Percentiles rank a stretch among this genome's conserved stretches.
Conservation (phyloP, 2,329 filamentous ascomycete genomes). For the Chaetothyriales sp. region DNA sequence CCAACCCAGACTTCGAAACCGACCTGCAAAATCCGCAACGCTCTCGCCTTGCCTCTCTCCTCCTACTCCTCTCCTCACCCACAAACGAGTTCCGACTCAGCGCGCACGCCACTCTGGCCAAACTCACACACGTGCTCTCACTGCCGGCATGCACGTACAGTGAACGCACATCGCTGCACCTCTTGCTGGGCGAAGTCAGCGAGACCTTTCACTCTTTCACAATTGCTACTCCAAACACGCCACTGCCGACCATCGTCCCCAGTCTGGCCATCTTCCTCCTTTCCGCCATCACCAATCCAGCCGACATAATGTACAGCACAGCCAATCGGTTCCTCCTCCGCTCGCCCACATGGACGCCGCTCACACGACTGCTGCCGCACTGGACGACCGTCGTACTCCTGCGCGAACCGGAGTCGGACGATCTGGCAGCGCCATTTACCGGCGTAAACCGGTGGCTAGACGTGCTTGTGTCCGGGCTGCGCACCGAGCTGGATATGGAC, state of each 20-base stretch:
- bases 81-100: conserved; percentile 67
- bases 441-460: conserved; percentile 38
- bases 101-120: conserved; percentile 55
- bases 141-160: conserved; percentile 53
- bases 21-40: conserved; percentile 68
- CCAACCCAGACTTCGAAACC: conserved; percentile 56
- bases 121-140: conserved; percentile 6
- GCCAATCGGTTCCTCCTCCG: conserved; percentile 72
- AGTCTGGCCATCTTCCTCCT: conserved; percentile 59
- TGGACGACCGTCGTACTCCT: conserved; percentile 59
- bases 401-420: conserved; percentile 59
- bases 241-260: conserved; percentile 60
- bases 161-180: conserved; percentile 48
- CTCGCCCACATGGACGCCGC: conserved; percentile 56
- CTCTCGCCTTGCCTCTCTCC: conserved; percentile 54
- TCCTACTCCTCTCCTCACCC: conserved; percentile 62
- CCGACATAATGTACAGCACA: conserved; percentile 74
- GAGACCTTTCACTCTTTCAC: conserved; percentile 43
- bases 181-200: conserved; percentile 64
- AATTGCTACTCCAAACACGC: conserved; percentile 20
- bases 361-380: conserved; percentile 41
- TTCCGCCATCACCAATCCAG: conserved; percentile 57
- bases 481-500: conserved; percentile 29
- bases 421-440: conserved; percentile 55
- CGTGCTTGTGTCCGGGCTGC: conserved; percentile 8